Base-by-base conservation (phyloP, 2,329 filamentous ascomycete genomes). In the Aureobasidium zeae region DNA sequence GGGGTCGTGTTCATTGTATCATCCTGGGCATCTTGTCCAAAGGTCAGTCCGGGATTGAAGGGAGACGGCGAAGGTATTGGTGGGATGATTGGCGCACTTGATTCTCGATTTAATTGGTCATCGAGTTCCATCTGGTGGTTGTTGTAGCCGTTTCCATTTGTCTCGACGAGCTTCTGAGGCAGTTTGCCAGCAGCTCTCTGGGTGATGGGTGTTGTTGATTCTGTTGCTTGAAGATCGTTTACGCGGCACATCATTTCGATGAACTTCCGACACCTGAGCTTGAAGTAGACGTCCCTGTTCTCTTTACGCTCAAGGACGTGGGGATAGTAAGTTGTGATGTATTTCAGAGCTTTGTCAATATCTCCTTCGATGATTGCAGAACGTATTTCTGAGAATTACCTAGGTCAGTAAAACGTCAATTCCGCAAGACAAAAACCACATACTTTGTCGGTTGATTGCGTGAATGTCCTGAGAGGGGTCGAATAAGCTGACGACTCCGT, bases 161-260 rank as follows among this genome's bases (percentile, higher is more conserved):
- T 49, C 11, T 44, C 34, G 10, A 45, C 19, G 17, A 30, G 9
- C 19, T 35, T 43, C 16, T 49, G 21, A 6, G 44, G 45, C 38
- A 55, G 52, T 20, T 59, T 60, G 41, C 55, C 55, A 21, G 34
- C 52, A 51, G 51, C 55, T 52, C 41, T 60, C 7, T 45, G 53
- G 4, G 55, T 58, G 12, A 56, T 51, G 15, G 57, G 56, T 42
- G 50, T 58, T 42, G 50, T 58, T 4, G 20, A 5, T 11, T 31
- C 28, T 51, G 46, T 63, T 25, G 71, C 65, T 55, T 71, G 72
- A 13, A 83, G 63, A 52, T 88, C 82, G 2, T 81, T 79, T 25
- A 79, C 80, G 46, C 74, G 76, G 29, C 83, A 76, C 55, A 94
- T 86, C 81, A 98, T 89, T 62, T 98, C 91, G 48, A 96, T 81